Percentiles rank a stretch among this genome's conserved stretches.
Evolutionary conservation across 768 basidiomycete species (phyloP).

Genomic region (Amyloporia xantha): DNA sequence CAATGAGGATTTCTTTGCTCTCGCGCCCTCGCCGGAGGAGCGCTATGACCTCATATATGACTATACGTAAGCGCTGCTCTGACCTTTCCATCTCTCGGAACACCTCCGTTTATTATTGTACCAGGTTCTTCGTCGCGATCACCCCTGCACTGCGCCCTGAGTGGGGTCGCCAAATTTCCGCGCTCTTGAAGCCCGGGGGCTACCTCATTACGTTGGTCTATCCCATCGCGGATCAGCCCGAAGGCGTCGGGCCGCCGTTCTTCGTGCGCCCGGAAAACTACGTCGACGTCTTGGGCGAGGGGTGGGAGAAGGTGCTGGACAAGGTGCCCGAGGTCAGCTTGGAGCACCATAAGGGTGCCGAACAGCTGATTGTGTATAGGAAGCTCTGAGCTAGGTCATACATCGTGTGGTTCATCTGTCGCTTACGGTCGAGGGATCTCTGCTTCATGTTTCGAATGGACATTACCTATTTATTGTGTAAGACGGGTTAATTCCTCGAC

Average conservation of each 20-base stretch:
- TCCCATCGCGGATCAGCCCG: conserved; percentile 40
- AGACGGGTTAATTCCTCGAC: no score
- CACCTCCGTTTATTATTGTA: background rate
- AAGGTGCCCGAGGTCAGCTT: conserved; percentile 39
- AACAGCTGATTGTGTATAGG: conserved; percentile 52
- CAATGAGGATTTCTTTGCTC: conserved; percentile 49
- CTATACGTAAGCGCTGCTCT: conserved; percentile 40
- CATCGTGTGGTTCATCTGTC: no score
- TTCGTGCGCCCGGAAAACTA: conserved; percentile 55
- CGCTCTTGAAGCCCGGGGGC: conserved; percentile 54
- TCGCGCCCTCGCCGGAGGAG: conserved; percentile 25
- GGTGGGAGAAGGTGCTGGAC: conserved; percentile 50
- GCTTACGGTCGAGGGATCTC: no score
- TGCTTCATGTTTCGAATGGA: no score
- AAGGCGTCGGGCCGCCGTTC: conserved; percentile 54
- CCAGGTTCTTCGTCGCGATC: conserved; percentile 69
- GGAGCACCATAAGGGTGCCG: conserved; percentile 37
- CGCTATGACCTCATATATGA: conserved; percentile 57
- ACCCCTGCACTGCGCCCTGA: conserved; percentile 42
- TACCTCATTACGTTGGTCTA: conserved; percentile 54
- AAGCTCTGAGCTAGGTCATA: conserved; percentile 16
- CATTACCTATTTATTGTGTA: no score
- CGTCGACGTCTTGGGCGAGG: conserved; percentile 37
- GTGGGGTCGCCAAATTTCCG: conserved; percentile 54
- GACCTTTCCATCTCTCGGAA: background rate